Base-by-base conservation (phyloP, 768 basidiomycete species). In the Russula vinacea region DNA sequence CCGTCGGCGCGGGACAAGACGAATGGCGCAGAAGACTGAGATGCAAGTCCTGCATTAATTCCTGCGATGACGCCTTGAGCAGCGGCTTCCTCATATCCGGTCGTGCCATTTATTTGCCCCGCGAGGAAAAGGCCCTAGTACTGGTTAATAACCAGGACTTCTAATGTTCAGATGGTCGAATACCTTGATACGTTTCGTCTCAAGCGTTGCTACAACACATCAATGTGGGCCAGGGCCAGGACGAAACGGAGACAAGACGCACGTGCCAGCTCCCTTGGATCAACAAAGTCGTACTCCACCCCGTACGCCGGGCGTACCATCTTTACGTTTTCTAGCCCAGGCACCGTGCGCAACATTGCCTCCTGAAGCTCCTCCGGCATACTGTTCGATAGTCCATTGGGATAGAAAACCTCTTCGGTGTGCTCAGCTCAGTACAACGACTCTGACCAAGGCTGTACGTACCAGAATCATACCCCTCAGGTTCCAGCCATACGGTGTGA, bases 71-170 rank as follows among this genome's bases (percentile, higher is more conserved):
- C 77, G 10, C 94, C 94, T 72, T 95, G 94, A 4, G 90, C 92
- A 2, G 91, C 94, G 1, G 94, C 94, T 76, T 96, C 94, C 72
- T 96, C 94, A 72, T 96, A 96, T 5, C 94, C 94, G 2, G 94
- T 96, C 1, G 94, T 96, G 13, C 89, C 89, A 57, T 53, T 49
- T n/a, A 65, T 65, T 45, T 79, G 78, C 10, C 75, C 76, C 0
- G 78, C 78, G 33, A 80, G 72, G 70, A 74, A 80, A 11, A 80
- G 71, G 2, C 78, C 78, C 70, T 75, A 59, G 17, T 56, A 37
- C 39, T 40, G 13, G 45, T n/a, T 64, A 29, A 16, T 62, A 32
- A 26, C 17, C 35, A 33, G 44, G 17, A n/a, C 10, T 1, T 29
- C n/a, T 54, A 39, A 45, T 2, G 35, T 29, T 53, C 6, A 45